A percentile compares a stretch with the other conserved stretches of the same genome.
These are phyloP conservation scores for Phytophthora tentaculata DNA, from an alignment of 352 stramenopile genomes.

Conservation along the genomic window DNA sequence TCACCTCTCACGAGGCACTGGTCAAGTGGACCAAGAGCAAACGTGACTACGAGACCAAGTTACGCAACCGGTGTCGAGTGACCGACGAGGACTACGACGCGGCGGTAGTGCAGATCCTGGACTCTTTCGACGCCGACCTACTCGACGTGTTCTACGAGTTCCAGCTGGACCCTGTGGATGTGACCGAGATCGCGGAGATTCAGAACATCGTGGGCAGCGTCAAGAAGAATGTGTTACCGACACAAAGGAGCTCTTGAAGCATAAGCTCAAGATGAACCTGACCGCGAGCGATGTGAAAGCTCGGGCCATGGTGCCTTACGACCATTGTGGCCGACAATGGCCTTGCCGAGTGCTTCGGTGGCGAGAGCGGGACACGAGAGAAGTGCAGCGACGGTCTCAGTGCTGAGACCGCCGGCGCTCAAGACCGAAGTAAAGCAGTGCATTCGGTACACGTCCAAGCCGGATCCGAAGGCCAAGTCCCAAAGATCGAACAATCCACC, in stretches of 20 bases:
- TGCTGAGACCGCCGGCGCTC: too few relatives aligned
- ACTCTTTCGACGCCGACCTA: neutral
- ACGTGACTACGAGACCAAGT: slow-evolving; percentile 4
- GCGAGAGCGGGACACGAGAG: neutral
- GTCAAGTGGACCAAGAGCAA: neutral
- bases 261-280: slow-evolving; percentile 4
- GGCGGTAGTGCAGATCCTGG: neutral
- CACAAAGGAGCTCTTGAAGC: neutral
- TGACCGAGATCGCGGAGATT: neutral
- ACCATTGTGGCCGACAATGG: neutral
- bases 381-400: neutral
- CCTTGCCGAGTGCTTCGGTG: neutral
- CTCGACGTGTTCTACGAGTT: slow-evolving; percentile 8
- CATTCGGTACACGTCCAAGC: too few relatives aligned
- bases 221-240: slow-evolving; percentile 2
- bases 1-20: slow-evolving; percentile 3
- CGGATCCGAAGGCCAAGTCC: too few relatives aligned
- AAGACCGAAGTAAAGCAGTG: too few relatives aligned
- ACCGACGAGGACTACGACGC: neutral
- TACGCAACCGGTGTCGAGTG: neutral
- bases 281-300: neutral
- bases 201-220: neutral
- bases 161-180: neutral
- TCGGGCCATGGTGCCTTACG: neutral
- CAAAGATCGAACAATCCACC: too few relatives aligned